phyloP scores from a whole-genome alignment of 2,329 filamentous ascomycete species.

The Penicillium sclerotigenum region DNA sequence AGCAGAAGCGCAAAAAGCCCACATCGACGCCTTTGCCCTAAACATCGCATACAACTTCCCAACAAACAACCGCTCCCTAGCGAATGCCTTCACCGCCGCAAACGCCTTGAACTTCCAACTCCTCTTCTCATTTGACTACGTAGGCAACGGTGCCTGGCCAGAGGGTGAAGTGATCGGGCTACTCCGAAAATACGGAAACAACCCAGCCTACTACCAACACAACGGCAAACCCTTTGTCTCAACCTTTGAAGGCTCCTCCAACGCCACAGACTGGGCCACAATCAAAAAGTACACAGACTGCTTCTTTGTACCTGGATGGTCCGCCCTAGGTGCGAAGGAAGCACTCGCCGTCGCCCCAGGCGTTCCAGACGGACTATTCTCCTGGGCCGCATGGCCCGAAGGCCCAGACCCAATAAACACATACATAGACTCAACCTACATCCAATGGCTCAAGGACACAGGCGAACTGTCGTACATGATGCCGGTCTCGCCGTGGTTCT shows the following conservation, averaged over 20 bases:
- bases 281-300: constrained; percentile 43
- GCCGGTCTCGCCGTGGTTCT: constrained; percentile 58
- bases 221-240: constrained; percentile 21
- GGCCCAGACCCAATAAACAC: constrained; percentile 3
- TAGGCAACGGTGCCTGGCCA: constrained; percentile 7
- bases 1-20: constrained; percentile 32
- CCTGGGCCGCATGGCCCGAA: constrained; percentile 9
- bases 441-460: constrained; percentile 6
- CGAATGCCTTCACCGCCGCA: constrained; percentile 5
- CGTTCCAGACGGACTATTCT: constrained; percentile 6
- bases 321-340: constrained; percentile 33
- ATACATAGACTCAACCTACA: constrained; percentile 7
- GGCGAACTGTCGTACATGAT: constrained; percentile 46
- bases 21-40: constrained; percentile 44
- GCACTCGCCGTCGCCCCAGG: constrained; percentile 19
- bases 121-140: constrained; percentile 8
- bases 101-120: constrained; percentile 1
- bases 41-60: constrained; percentile 32
- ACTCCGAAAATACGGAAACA: not conserved
- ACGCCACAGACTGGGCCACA: constrained; percentile 43
- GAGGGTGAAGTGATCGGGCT: constrained; percentile 3
- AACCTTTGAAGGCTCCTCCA: constrained; percentile 47
- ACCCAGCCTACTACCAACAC: constrained; percentile 6
- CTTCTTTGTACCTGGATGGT: constrained; percentile 50
- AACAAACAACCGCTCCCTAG: constrained; percentile 4